Base-by-base conservation (phyloP, 169 alveolate genomes). In the Eimeria sp. region DNA sequence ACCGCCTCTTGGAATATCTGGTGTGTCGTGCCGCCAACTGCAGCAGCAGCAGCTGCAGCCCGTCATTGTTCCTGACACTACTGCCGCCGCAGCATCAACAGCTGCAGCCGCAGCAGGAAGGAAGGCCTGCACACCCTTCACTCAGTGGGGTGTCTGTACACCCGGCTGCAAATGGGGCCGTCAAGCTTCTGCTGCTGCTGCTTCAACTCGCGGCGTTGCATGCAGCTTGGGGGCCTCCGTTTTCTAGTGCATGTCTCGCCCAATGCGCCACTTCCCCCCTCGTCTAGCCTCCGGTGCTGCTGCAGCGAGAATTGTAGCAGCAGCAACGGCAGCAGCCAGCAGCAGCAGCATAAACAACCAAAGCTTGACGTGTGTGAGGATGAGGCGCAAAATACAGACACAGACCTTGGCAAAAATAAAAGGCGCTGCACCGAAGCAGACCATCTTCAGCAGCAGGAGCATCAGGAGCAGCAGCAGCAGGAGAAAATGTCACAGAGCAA, bases 281-380 rank as follows among this genome's bases (percentile, higher is more conserved):
- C 61, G 1, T 7, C 20, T 14, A 54, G 61, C 61, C 10, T 7
- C 61, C 61, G 4, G 20, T 54, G 61, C 61, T 54, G 61, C 61
- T 54, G 61, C 61, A 54, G 61, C 61, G 16, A 14, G 16, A 14
- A 54, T 14, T 54, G 61, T 14, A 54, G 1, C 61, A 54, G 61
- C 61, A 54, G 61, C 61, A 54, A 54, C 16, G 20, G 75, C 75
- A 65, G 75, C 75, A 65, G 75, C 75, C 75, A 65, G 75, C 75
- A 65, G 75, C 75, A 65, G 75, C 75, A 65, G 75, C 75, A 65
- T 16, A 16, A 65, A n/a, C 75, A 65, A 1, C 75, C 13, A n/a
- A 16, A 65, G 75, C 16, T 7, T 54, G 61, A 11, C 0, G 16
- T 14, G 16, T 11, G 61, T 54, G 61, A 54, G 10, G 61, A 54